phyloP scores from a whole-genome alignment of 306 rosid species.

The Oxytropis ochrocephala region DNA sequence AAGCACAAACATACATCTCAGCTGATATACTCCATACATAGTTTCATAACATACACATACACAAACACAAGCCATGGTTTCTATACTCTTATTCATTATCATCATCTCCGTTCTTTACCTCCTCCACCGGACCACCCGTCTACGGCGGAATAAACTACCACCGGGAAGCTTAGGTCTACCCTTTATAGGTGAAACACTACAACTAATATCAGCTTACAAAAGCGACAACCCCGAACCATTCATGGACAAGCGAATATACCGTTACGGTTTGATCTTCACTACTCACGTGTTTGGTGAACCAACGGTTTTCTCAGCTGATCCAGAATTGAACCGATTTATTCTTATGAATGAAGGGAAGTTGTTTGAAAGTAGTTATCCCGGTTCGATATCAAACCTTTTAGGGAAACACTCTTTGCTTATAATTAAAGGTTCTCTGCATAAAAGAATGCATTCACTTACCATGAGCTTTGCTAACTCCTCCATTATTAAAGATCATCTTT shows the following conservation, averaged over 20 bases:
- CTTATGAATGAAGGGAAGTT: slow-evolving; percentile 84
- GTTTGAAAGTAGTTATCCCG: slow-evolving; percentile 87
- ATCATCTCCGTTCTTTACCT: slow-evolving; percentile 9
- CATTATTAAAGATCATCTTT: slow-evolving; percentile 60
- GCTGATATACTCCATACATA: background rate
- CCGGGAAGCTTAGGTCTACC: slow-evolving; percentile 83
- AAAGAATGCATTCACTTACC: slow-evolving; percentile 88
- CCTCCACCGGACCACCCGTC: slow-evolving; percentile 35
- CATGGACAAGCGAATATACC: slow-evolving; percentile 66
- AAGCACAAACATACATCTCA: too few relatives aligned
- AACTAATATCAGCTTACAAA: slow-evolving; percentile 83
- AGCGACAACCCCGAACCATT: slow-evolving; percentile 93
- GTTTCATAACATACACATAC: background rate
- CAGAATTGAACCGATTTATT: slow-evolving; percentile 83
- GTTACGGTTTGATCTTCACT: slow-evolving; percentile 77
- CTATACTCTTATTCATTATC: background rate
- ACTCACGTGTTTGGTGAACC: slow-evolving; percentile 96
- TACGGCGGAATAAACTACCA: slow-evolving; percentile 48
- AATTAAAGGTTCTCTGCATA: slow-evolving; percentile 80
- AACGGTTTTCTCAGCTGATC: slow-evolving; percentile 84
- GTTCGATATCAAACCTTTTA: slow-evolving; percentile 74
- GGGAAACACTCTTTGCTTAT: slow-evolving; percentile 81
- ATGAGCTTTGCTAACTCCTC: slow-evolving; percentile 82
- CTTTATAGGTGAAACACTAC: slow-evolving; percentile 71
- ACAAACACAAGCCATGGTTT: slow-evolving; percentile 33